Base-by-base conservation (phyloP, 179 eudicot genomes). In the Vitellaria paradoxa region DNA sequence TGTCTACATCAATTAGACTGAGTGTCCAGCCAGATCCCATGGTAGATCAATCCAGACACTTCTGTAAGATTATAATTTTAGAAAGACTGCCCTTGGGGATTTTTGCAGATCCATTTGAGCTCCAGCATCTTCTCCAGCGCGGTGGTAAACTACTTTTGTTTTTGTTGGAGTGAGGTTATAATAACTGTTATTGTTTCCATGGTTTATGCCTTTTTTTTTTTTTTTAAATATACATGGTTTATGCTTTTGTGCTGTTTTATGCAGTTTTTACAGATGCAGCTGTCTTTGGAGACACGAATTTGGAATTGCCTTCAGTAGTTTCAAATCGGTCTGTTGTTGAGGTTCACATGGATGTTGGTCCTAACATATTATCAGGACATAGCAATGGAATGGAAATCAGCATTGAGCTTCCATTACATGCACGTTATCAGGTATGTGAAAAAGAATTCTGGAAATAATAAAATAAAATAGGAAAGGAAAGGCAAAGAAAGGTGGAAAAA, bases 31-130 rank as follows among this genome's bases (percentile, higher is more conserved):
- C 56, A 23, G 85, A 76, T 24, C 70, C 75, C 62, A 23, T 14
- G 77, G 68, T 65, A 75, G 57, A 80, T 65, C 72, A 73, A 56
- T 80, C 84, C 63, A 62, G 72, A 65, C 87, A 80, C 45, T 75
- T 42, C 14, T 96, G 92, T 83, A 86, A 92, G 79, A 75, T 88
- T 63, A 84, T 93, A 70, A 50, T 91, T 62, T 73, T 93, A 61
- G 99, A 96, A 84, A 92, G 82, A 77, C 82, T 96, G 49, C 99
- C 98, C 1, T 85, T 84, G 72, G 97, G 99, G 21, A 85, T 93
- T 71, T 93, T 93, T 79, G 98, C 97, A 9, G 99, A 96, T 82
- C 97, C 99, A 71, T 93, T 92, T 86, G 98, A 96, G 82, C 91
- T 92, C 55, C 91, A 91, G 79, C 98, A 92, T 81, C 87, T 93